A percentile compares a stretch with the other conserved stretches of the same genome.
Conservation (phyloP, 345 rosid species). For the Brassica juncea region DNA sequence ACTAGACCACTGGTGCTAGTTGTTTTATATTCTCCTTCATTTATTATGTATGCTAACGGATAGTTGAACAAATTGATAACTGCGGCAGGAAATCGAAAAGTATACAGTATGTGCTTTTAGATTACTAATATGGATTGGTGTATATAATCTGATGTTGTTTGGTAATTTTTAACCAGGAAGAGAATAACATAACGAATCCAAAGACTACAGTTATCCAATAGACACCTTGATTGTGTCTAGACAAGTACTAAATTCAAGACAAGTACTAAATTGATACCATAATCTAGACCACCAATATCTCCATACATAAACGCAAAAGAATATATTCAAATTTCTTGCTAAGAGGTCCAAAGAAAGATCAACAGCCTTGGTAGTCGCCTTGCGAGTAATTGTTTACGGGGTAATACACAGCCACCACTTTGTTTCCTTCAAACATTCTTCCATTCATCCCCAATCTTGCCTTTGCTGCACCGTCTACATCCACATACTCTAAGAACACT, state of each 20-base stretch:
- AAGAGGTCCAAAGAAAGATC: conserved; percentile 19
- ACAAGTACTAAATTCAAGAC: background rate
- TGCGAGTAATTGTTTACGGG: conserved; percentile 73
- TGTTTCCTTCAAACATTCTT: conserved; percentile 83
- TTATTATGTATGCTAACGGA: too few relatives aligned
- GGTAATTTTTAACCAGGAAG: background rate
- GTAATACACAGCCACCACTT: conserved; percentile 77
- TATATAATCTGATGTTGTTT: background rate
- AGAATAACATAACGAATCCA: background rate
- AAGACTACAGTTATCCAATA: background rate
- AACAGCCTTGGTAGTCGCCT: conserved; percentile 76
- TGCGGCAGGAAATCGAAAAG: background rate
- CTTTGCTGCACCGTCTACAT: conserved; percentile 65
- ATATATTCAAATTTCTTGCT: too few relatives aligned
- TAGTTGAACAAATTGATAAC: too few relatives aligned
- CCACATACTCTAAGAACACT: conserved; percentile 91
- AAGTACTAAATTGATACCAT: too few relatives aligned
- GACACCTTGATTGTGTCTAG: background rate
- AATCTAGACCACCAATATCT: too few relatives aligned
- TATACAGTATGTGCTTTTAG: background rate
- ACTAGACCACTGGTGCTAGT: conserved; percentile 76
- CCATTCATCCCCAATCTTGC: conserved; percentile 85
- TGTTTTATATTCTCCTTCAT: background rate
- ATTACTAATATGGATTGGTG: background rate
- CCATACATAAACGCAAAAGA: too few relatives aligned